Evolutionary conservation across 1,284 basidiomycete genomes (phyloP).

Genomic region (Rugosomyces carneus): DNA sequence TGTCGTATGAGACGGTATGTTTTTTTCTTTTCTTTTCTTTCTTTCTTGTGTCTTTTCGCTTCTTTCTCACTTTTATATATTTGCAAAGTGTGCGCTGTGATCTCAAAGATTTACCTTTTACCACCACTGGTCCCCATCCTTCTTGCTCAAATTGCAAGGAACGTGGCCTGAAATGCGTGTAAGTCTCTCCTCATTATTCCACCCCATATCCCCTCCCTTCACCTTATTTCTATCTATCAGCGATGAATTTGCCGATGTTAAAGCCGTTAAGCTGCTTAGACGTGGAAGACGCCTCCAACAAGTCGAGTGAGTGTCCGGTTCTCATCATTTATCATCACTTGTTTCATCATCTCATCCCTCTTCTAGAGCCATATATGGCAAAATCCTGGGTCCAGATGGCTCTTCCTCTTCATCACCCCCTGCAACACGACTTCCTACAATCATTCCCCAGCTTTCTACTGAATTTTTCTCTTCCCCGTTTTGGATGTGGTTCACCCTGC

Average conservation of each 20-base stretch:
- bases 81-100: constrained; percentile 79
- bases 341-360: constrained; percentile 7
- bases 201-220: constrained; percentile 4
- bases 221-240: constrained; percentile 35
- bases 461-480: constrained; percentile 81
- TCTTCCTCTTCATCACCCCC: constrained; percentile 25
- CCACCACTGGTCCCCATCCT: constrained; percentile 42
- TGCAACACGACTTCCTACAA: constrained; percentile 32
- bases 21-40: constrained; percentile 3
- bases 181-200: constrained; percentile 16
- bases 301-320: constrained; percentile 66
- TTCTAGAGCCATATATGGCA: constrained; percentile 56
- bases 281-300: constrained; percentile 81
- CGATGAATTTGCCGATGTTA: constrained; percentile 84
- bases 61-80: constrained; percentile 1
- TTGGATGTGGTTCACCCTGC: constrained; percentile 75
- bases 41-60: background rate
- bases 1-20: constrained; percentile 78
- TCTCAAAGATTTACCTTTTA: constrained; percentile 63
- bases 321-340: constrained; percentile 7
- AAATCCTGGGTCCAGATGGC: constrained; percentile 37
- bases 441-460: constrained; percentile 64
- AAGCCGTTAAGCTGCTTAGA: constrained; percentile 78
- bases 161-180: constrained; percentile 79
- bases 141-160: constrained; percentile 85